phyloP scores from a whole-genome alignment of 139 green algal species.

The Pseudopediastrum boryanum region DNA sequence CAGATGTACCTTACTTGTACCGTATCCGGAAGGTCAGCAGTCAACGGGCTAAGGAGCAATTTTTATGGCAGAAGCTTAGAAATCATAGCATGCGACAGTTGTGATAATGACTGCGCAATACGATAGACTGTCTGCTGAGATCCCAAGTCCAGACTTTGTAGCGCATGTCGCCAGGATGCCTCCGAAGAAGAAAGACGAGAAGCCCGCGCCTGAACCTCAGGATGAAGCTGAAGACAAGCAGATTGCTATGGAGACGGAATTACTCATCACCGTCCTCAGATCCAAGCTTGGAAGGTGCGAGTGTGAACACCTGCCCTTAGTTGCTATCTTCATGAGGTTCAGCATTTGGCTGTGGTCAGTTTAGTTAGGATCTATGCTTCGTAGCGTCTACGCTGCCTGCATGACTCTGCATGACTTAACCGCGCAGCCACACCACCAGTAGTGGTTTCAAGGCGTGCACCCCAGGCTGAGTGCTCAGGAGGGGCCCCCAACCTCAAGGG shows the following conservation, averaged over 20 bases:
- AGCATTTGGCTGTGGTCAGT: background rate
- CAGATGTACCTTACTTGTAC: too few relatives aligned
- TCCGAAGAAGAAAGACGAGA: slow-evolving; percentile 64
- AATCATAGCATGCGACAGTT: too few relatives aligned
- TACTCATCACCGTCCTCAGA: slow-evolving; percentile 75
- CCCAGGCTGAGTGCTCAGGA: background rate
- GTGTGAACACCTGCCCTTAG: background rate
- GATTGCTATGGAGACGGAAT: slow-evolving; percentile 77
- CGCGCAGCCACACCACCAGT: background rate
- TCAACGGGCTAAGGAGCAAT: too few relatives aligned
- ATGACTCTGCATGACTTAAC: background rate
- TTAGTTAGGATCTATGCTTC: background rate
- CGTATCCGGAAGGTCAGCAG: too few relatives aligned
- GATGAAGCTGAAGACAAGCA: slow-evolving; percentile 50
- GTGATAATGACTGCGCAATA: too few relatives aligned
- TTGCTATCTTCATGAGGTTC: background rate
- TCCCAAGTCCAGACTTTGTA: background rate
- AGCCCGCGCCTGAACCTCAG: slow-evolving; percentile 42
- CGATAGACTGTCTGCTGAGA: too few relatives aligned
- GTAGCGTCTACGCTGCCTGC: background rate
- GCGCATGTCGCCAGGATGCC: slow-evolving; percentile 51
- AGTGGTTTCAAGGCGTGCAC: background rate
- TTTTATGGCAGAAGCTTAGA: too few relatives aligned
- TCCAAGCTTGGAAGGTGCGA: slow-evolving; percentile 66
- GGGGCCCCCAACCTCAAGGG: background rate